Evolutionary conservation across 2,329 filamentous ascomycete genomes (phyloP).

Genomic region (Mollisia scopiformis): DNA sequence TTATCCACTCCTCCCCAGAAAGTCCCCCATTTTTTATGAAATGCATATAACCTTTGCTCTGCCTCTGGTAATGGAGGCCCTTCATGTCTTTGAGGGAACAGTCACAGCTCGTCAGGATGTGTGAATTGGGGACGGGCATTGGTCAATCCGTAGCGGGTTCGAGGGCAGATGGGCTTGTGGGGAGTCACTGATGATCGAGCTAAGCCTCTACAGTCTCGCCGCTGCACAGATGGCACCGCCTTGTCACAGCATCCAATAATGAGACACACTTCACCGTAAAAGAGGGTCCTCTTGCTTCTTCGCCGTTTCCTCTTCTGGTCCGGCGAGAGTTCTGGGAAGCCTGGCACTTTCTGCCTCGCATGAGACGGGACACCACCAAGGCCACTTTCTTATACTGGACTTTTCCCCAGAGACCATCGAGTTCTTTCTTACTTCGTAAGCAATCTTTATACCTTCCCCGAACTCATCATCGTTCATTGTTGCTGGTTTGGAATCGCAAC

Average conservation of each 20-base stretch:
- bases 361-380: neutral
- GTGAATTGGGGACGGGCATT: neutral
- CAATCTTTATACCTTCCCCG: neutral
- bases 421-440: neutral
- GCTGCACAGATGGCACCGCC: too few species aligned
- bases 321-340: neutral
- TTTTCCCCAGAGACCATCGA: constrained; percentile 16
- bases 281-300: neutral
- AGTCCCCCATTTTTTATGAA: neutral
- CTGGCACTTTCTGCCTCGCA: neutral
- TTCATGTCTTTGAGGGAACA: neutral
- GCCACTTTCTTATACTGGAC: neutral
- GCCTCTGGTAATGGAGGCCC: constrained; percentile 4
- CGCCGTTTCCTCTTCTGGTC: constrained; percentile 5
- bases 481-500: neutral
- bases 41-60: constrained; percentile 4
- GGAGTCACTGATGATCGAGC: constrained; percentile 5
- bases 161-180: neutral
- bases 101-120: neutral
- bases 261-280: too few species aligned
- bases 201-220: too few species aligned
- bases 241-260: too few species aligned
- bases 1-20: neutral
- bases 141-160: constrained; percentile 5
- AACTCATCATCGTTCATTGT: neutral